These are phyloP conservation scores for Zychaea mexicana DNA, from an alignment of 371 early-diverging fungal species.

Conservation along the genomic window DNA sequence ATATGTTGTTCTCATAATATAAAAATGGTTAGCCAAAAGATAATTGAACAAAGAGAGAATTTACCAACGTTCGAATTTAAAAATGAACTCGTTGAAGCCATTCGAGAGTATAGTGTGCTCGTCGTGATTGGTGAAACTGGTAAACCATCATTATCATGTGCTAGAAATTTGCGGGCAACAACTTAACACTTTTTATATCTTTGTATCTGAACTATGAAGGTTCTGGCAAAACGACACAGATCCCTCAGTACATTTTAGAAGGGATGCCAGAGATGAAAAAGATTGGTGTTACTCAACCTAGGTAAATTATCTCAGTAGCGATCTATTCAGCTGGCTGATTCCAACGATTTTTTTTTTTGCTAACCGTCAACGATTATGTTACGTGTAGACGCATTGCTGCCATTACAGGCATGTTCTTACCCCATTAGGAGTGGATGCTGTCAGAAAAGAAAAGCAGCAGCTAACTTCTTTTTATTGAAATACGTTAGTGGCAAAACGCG, in stretches of 20 bases:
- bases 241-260: slow-evolving; percentile 88
- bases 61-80: slow-evolving; percentile 55
- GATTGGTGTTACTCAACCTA: slow-evolving; percentile 78
- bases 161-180: not conserved
- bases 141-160: slow-evolving; percentile 21
- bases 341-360: not conserved
- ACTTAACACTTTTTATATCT: not conserved
- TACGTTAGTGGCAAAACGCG: slow-evolving; percentile 76
- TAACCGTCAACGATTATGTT: too few relatives aligned
- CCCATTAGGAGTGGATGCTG: too few relatives aligned
- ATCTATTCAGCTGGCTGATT: not conserved
- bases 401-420: slow-evolving; percentile 56
- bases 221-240: slow-evolving; percentile 92
- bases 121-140: slow-evolving; percentile 89
- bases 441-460: too few relatives aligned
- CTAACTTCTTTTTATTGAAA: too few relatives aligned
- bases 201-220: slow-evolving; percentile 60
- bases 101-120: slow-evolving; percentile 61
- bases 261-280: slow-evolving; percentile 50
- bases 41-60: slow-evolving; percentile 28
- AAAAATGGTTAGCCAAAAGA: slow-evolving; percentile 3
- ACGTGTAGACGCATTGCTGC: slow-evolving; percentile 87
- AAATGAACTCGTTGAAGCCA: slow-evolving; percentile 67
- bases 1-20: not conserved
- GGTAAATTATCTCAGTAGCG: slow-evolving; percentile 28